Evolutionary conservation across 2,329 filamentous ascomycete genomes (phyloP).

Genomic region (Tolypocladium sp.): DNA sequence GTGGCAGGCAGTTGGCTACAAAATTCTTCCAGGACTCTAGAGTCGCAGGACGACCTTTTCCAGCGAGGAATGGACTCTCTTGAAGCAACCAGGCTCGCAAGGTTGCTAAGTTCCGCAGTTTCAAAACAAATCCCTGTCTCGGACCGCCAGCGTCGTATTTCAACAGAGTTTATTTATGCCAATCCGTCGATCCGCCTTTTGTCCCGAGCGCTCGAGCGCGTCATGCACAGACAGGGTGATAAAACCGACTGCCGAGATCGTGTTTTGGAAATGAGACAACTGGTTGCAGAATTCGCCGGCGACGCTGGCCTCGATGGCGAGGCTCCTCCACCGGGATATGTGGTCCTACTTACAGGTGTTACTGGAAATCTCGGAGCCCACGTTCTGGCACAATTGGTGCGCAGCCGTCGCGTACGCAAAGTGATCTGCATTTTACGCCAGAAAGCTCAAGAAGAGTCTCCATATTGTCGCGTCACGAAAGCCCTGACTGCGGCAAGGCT

Average conservation of each 20-base stretch:
- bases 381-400: conserved; percentile 5
- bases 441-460: conserved; percentile 1
- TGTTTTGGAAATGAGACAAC: too few species aligned
- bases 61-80: conserved; percentile 19
- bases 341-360: conserved; percentile 10
- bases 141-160: too few species aligned
- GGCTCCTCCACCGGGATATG: conserved; percentile 2
- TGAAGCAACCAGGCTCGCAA: conserved; percentile 12
- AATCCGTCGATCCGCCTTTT: too few species aligned
- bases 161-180: too few species aligned
- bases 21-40: neutral
- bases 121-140: too few species aligned
- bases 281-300: too few species aligned
- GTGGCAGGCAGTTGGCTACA: neutral
- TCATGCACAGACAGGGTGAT: too few species aligned
- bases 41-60: conserved; percentile 15
- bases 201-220: too few species aligned
- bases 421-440: conserved; percentile 9
- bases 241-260: too few species aligned
- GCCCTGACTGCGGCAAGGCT: neutral
- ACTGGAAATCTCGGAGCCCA: conserved; percentile 13
- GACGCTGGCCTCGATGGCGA: too few species aligned
- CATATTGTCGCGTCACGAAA: neutral
- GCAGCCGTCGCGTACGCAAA: conserved; percentile 3
- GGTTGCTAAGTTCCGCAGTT: conserved; percentile 4